phyloP scores from a whole-genome alignment of 495 filamentous ascomycete species.

The Sporormia fimetaria region DNA sequence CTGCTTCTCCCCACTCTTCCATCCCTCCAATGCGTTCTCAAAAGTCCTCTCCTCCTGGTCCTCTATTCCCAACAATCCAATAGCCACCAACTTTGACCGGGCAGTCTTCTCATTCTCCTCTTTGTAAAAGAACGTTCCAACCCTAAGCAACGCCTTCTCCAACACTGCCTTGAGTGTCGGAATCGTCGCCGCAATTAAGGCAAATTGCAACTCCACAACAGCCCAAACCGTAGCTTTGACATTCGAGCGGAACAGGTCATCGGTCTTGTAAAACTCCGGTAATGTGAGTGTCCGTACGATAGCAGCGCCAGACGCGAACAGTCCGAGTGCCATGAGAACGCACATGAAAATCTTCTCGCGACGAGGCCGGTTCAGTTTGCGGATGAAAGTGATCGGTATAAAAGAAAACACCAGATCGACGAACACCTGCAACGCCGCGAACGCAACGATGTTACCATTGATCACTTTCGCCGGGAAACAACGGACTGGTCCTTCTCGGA shows the following conservation, averaged over 20 bases:
- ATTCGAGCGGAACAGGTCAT: conserved; percentile 11
- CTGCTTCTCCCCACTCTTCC: too few relatives aligned
- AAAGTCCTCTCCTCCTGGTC: background rate
- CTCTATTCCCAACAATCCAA: conserved; percentile 12
- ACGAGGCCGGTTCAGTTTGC: conserved; percentile 27
- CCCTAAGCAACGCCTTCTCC: conserved; percentile 4
- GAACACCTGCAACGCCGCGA: conserved; percentile 23
- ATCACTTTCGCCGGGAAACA: conserved; percentile 21
- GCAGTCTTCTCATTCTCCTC: conserved; percentile 6
- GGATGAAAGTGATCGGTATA: conserved; percentile 32
- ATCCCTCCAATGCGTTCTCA: too few relatives aligned
- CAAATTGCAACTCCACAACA: conserved; percentile 13
- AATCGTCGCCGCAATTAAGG: conserved; percentile 15
- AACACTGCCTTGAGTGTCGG: conserved; percentile 14
- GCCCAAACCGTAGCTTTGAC: conserved; percentile 14
- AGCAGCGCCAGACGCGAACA: conserved; percentile 28
- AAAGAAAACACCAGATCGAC: conserved; percentile 30
- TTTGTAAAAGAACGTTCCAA: conserved; percentile 17
- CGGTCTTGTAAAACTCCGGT: conserved; percentile 7
- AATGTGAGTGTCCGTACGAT: conserved; percentile 19
- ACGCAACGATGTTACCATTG: conserved; percentile 23
- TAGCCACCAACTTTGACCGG: conserved; percentile 2
- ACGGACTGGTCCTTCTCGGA: conserved; percentile 10
- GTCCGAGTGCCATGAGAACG: conserved; percentile 32
- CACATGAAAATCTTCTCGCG: conserved; percentile 29